Evolutionary conservation across 129 eudicot genomes (phyloP).

Genomic region (Artemisia argyi): DNA sequence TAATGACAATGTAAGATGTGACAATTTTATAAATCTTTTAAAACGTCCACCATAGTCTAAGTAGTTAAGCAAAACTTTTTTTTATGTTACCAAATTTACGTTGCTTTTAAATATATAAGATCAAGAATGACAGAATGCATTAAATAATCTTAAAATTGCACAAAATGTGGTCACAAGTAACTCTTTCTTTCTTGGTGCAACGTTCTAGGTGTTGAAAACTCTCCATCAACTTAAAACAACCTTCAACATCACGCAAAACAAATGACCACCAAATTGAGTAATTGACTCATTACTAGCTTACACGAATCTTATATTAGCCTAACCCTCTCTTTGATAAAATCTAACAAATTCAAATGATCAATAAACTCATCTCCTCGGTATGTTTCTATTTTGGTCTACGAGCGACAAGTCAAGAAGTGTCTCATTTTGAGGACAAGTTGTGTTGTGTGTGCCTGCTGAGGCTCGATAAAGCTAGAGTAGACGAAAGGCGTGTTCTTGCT

Average conservation of each 20-base stretch:
- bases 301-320: conserved; percentile 35
- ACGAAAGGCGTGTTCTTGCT: conserved; percentile 45
- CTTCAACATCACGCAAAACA: conserved; percentile 56
- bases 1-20: too few relatives aligned
- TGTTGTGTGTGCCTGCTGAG: conserved; percentile 72
- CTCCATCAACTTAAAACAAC: conserved; percentile 31
- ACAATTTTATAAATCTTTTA: too few relatives aligned
- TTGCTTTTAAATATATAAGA: too few relatives aligned
- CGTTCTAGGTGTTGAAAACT: conserved; percentile 50
- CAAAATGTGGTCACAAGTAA: conserved; percentile 35
- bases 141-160: conserved; percentile 11
- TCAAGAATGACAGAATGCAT: too few relatives aligned
- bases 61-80: too few relatives aligned
- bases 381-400: conserved; percentile 18
- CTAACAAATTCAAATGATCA: conserved; percentile 21
- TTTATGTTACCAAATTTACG: too few relatives aligned
- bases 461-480: conserved; percentile 34
- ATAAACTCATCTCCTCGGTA: conserved; percentile 14
- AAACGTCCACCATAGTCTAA: too few relatives aligned
- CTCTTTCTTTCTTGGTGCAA: conserved; percentile 42
- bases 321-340: conserved; percentile 17
- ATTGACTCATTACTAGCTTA: conserved; percentile 43
- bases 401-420: not conserved
- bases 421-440: conserved; percentile 24
- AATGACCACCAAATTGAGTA: conserved; percentile 45